Evolutionary conservation across 1,284 basidiomycete species (phyloP).

Genomic region (Leccinum insigne): DNA sequence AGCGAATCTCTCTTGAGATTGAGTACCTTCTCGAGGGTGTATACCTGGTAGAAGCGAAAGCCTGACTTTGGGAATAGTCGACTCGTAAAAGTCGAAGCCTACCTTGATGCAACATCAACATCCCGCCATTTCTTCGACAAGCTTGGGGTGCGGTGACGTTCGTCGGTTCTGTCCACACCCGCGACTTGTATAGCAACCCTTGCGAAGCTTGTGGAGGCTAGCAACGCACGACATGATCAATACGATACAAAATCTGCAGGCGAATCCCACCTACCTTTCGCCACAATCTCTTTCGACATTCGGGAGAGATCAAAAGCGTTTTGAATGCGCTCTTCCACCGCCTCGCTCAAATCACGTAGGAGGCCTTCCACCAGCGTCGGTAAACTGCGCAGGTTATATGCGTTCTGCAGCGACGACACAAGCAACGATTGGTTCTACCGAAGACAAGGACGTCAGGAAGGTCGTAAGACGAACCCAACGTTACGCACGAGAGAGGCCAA

Average conservation of each 20-base stretch:
- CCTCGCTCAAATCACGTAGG: constrained; percentile 79
- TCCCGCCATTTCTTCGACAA: constrained; percentile 88
- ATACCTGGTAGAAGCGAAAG: constrained; percentile 59
- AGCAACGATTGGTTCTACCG: constrained; percentile 84
- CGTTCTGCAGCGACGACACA: constrained; percentile 91
- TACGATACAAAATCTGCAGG: background rate
- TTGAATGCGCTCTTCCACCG: constrained; percentile 79
- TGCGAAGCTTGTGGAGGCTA: constrained; percentile 31
- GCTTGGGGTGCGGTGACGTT: constrained; percentile 75
- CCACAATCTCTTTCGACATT: constrained; percentile 79
- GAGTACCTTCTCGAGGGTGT: constrained; percentile 93
- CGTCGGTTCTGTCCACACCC: constrained; percentile 84
- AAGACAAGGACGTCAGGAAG: background rate
- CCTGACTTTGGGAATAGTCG: background rate
- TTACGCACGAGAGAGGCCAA: constrained; percentile 67
- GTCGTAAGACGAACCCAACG: background rate
- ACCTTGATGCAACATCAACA: constrained; percentile 67
- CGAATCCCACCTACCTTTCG: constrained; percentile 59
- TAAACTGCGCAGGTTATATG: constrained; percentile 86
- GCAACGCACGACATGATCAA: no score
- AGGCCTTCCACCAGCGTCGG: constrained; percentile 83
- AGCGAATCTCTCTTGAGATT: constrained; percentile 83
- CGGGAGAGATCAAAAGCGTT: constrained; percentile 84
- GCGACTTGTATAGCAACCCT: constrained; percentile 67
- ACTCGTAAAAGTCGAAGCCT: background rate